Base-by-base conservation (phyloP, 495 filamentous ascomycete genomes). In the Trichocladium antarcticum region DNA sequence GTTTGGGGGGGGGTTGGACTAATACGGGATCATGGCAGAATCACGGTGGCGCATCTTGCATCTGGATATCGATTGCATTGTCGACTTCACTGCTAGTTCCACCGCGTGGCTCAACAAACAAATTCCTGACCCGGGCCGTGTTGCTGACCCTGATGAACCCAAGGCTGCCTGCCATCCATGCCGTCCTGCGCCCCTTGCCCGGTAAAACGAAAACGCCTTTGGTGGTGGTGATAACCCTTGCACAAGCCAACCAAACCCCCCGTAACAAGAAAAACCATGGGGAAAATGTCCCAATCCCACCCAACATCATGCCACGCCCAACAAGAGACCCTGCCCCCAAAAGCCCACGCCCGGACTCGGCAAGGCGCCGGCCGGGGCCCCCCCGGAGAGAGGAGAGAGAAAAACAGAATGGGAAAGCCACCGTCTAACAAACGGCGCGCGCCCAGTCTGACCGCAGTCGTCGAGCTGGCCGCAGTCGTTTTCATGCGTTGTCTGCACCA, bases 21-120 rank as follows among this genome's bases (percentile, higher is more conserved):
- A 29, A 15, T 12, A 10, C 11, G 5, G 31, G 24, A 15, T 28
- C n/a, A n/a, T 43, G 47, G 37, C 38, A 43, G 29, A 49, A 42
- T 15, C n/a, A 28, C 3, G 39, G 47, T 31, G 39, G 47, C 36
- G 39, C 34, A 49, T 49, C 47, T 49, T 37, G 47, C 47, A 49
- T 42, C 28, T 20, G 28, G 38, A 37, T 36, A 29, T 43, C 47
- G 47, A 37, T 40, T 43, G 16, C 37, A 17, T 49, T 38, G 16
- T 14, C 16, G 7, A 12, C 6, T 28, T 16, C 15, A 11, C 6
- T 16, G 21, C 14, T 14, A 6, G n/a, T 6, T 32, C 10, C n/a
- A 12, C 19, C 9, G 22, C 17, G n/a, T n/a, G n/a, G n/a, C n/a
- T n/a, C n/a, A n/a, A n/a, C n/a, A n/a, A n/a, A n/a, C n/a, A n/a